Percentiles rank a stretch among this genome's conserved stretches.
Conservation (phyloP, 495 filamentous ascomycete species). For the Cudoniella acicularis region DNA sequence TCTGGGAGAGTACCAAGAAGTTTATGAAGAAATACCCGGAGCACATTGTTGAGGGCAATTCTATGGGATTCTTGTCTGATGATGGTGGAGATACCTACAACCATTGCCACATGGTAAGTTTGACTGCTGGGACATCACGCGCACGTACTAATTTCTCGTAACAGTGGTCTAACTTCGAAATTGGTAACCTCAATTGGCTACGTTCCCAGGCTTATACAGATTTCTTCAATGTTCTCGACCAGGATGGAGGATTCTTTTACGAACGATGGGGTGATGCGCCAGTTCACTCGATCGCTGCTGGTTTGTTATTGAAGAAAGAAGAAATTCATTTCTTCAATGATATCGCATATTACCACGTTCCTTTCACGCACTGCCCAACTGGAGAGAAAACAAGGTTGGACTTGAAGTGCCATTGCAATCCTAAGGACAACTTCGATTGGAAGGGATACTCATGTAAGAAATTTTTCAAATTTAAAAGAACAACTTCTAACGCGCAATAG, state of each 20-base stretch:
- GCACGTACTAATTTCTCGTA: not conserved
- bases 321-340: slow-evolving; percentile 98
- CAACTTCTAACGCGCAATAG: slow-evolving; percentile 29
- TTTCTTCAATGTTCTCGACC: slow-evolving; percentile 75
- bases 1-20: slow-evolving; percentile 90
- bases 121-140: not conserved
- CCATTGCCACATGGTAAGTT: slow-evolving; percentile 89
- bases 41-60: slow-evolving; percentile 79
- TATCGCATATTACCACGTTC: slow-evolving; percentile 98
- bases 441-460: slow-evolving; percentile 89
- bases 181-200: slow-evolving; percentile 81
- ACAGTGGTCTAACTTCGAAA: slow-evolving; percentile 91
- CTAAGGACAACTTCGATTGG: slow-evolving; percentile 98
- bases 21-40: slow-evolving; percentile 88
- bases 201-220: slow-evolving; percentile 74
- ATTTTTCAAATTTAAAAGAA: not conserved
- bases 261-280: slow-evolving; percentile 91
- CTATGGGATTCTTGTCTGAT: slow-evolving; percentile 87
- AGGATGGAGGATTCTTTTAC: slow-evolving; percentile 88
- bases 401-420: slow-evolving; percentile 89
- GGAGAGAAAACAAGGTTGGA: slow-evolving; percentile 75
- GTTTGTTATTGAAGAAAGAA: slow-evolving; percentile 79
- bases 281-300: slow-evolving; percentile 91
- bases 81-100: slow-evolving; percentile 89
- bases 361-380: slow-evolving; percentile 95